Conservation (phyloP, 192 early-diverging fungal genomes). For the Entophlyctis helioformis region DNA sequence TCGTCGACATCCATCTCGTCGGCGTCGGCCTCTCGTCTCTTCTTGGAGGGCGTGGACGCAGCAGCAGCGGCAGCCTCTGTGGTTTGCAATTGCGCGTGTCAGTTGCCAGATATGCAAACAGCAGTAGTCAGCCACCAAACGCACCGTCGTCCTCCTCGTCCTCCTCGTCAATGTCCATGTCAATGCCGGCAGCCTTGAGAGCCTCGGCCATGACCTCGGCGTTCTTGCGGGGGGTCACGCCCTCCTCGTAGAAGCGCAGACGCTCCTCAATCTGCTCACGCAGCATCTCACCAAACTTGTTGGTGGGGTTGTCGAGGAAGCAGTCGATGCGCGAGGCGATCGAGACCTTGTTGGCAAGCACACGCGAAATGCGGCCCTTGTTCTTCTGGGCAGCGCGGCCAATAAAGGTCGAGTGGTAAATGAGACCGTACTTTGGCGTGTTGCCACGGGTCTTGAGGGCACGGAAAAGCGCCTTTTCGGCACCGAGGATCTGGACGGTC, state of each 20-base stretch:
- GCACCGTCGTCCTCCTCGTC: conserved; percentile 37
- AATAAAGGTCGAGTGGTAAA: conserved; percentile 97
- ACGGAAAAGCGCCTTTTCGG: conserved; percentile 99
- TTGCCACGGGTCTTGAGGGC: conserved; percentile 96
- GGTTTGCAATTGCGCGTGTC: conserved; percentile 33
- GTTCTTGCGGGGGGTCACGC: conserved; percentile 79
- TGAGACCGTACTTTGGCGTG: conserved; percentile 98
- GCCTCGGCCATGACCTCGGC: conserved; percentile 72
- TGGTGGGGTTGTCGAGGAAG: conserved; percentile 73
- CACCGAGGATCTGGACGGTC: conserved; percentile 98
- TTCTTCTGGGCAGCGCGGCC: conserved; percentile 94
- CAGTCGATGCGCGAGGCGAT: conserved; percentile 97
- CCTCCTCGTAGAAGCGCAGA: conserved; percentile 86
- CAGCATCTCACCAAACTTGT: conserved; percentile 86
- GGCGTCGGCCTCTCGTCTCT: conserved; percentile 28
- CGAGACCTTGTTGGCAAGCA: conserved; percentile 96
- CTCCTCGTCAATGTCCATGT: conserved; percentile 47
- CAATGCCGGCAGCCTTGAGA: conserved; percentile 53
- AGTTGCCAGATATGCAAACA: background rate
- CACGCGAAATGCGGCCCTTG: conserved; percentile 96
- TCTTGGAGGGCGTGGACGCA: conserved; percentile 3
- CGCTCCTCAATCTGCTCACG: conserved; percentile 94
- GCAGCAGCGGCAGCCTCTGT: conserved; percentile 21
- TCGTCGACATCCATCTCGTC: conserved; percentile 21
- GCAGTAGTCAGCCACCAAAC: conserved; percentile 14